These are phyloP conservation scores for Termitomyces eurrhizus DNA, from an alignment of 768 basidiomycete species.

Conservation along the genomic window DNA sequence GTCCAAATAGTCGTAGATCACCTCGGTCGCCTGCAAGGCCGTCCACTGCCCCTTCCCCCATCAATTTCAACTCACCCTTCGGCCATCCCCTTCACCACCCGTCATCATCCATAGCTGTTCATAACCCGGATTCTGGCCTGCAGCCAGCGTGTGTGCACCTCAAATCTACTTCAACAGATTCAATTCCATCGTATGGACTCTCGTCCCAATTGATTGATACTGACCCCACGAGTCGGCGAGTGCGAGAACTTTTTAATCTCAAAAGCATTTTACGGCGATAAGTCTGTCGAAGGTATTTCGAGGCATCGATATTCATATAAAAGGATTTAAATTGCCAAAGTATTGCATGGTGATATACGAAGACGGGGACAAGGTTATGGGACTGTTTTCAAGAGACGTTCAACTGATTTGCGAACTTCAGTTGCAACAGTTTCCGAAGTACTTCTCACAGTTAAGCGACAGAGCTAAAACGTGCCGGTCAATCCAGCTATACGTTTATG, in stretches of 20 bases:
- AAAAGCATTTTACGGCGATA: constrained; percentile 41
- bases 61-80: constrained; percentile 21
- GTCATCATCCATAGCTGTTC: not conserved
- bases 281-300: constrained; percentile 2
- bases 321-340: constrained; percentile 4
- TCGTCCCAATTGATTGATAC: constrained; percentile 23
- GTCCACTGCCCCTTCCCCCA: constrained; percentile 45
- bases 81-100: constrained; percentile 19
- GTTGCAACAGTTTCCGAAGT: constrained; percentile 88
- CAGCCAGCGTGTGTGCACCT: constrained; percentile 29
- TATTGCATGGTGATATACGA: constrained; percentile 18
- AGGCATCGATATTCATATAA: not conserved
- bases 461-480: constrained; percentile 51
- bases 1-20: constrained; percentile 7
- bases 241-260: constrained; percentile 38
- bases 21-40: constrained; percentile 34
- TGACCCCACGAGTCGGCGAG: constrained; percentile 38
- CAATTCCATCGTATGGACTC: constrained; percentile 34
- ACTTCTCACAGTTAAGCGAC: constrained; percentile 89
- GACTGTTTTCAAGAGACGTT: constrained; percentile 38
- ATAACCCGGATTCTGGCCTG: not conserved
- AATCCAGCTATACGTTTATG: not conserved
- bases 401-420: constrained; percentile 59
- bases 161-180: constrained; percentile 56
- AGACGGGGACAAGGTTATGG: constrained; percentile 17